Evolutionary conservation across 106 monocot species (phyloP), one percentile per base, ranked within the genome.

Genomic region (Iris macrosiphon): DNA sequence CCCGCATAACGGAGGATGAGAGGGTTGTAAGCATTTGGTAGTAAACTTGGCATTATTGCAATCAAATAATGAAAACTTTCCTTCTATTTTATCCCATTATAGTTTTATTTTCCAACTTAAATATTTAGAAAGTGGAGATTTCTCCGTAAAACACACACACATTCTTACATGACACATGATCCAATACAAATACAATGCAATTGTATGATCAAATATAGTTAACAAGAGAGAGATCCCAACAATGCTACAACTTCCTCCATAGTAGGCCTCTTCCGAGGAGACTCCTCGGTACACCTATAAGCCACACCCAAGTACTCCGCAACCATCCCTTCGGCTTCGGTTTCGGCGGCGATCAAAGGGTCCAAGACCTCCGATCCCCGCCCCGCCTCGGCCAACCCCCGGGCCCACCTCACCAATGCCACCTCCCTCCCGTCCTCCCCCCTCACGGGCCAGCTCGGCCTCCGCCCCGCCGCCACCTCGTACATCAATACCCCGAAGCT

Each of bases 401-500:
- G 38, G 13, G 74, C 81, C 94, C 94, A 89, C 37, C 29, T 9
- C 18, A 73, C 67, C 60, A 94, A 21, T 39, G 46, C 31, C 27
- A 75, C 51, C 54, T 88, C 88, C 53, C 24, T 35, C 19, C 64
- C 57, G 19, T 17, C 57, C 30, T 31, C 52, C 22, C 49, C 63
- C 51, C 10, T 68, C 20, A 88, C 66, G 40, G 77, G 74, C 84
- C 71, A 68, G 46, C 60, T 94, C 20, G 93, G 93, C 58, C 93
- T 21, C 60, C 55, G 34, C 17, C 84, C 84, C 0, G 80, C 71
- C 31, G 67, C 81, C 46, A 79, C 52, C 72, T 94, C 88, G 5
- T 75, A 20, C 75, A 81, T 59, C 49, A 94, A 40, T 10, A 75
- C 49, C 29, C 93, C 93, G 50, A 88, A 94, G 61, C 93, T 94